Conservation (phyloP, 1,139 yeast genomes). For the Debaryomyces subglobosus region DNA sequence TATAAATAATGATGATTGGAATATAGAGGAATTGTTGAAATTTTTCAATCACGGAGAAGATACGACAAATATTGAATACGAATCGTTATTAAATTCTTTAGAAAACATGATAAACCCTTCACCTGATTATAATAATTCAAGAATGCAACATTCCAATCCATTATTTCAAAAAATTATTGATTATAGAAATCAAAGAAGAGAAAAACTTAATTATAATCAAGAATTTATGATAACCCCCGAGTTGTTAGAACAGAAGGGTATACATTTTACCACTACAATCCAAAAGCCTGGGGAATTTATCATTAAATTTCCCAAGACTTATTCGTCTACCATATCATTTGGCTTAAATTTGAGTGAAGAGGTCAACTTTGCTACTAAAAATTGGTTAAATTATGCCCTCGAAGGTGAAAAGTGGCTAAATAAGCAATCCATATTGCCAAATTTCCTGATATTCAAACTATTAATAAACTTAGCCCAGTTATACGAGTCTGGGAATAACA, state of each 20-base stretch:
- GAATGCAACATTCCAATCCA: constrained; percentile 29
- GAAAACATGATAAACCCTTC: constrained; percentile 34
- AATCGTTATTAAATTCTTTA: constrained; percentile 30
- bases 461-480: constrained; percentile 49
- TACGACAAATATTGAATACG: constrained; percentile 23
- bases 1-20: constrained; percentile 27
- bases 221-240: constrained; percentile 54
- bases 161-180: constrained; percentile 31
- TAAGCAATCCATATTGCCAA: constrained; percentile 52
- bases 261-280: constrained; percentile 45
- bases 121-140: constrained; percentile 22
- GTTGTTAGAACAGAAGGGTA: constrained; percentile 47
- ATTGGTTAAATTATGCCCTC: constrained; percentile 56
- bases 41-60: constrained; percentile 19
- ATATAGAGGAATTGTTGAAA: constrained; percentile 21
- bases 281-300: constrained; percentile 67
- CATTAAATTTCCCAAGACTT: constrained; percentile 58
- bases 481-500: constrained; percentile 34
- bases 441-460: constrained; percentile 51
- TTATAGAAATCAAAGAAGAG: constrained; percentile 10
- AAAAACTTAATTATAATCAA: constrained; percentile 28
- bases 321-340: constrained; percentile 51
- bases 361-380: constrained; percentile 56
- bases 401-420: constrained; percentile 58
- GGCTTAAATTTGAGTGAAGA: constrained; percentile 61